Percentiles rank a stretch among this genome's conserved stretches.
Conservation (phyloP, 495 filamentous ascomycete genomes). For the Hapsidospora chrysogenum region DNA sequence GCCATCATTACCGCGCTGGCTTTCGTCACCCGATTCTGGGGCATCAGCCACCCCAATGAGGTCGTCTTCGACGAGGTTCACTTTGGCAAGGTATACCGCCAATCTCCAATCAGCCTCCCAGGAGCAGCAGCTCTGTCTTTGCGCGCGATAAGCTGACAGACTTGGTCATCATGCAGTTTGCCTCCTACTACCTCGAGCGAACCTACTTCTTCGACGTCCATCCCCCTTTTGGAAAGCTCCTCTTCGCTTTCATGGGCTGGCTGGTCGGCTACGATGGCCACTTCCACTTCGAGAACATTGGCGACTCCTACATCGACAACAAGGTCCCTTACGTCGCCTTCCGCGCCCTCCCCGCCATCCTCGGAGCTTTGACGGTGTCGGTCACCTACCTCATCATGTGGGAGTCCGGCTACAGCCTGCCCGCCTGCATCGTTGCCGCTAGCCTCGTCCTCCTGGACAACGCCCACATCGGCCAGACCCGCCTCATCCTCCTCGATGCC, state of each 20-base stretch:
- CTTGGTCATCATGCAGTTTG: conserved; percentile 41
- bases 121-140: no score
- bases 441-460: conserved; percentile 91
- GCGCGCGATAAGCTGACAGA: conserved; percentile 9
- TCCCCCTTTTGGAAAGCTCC: conserved; percentile 83
- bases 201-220: conserved; percentile 99
- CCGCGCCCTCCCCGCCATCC: conserved; percentile 78
- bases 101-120: not conserved
- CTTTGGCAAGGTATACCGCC: conserved; percentile 72
- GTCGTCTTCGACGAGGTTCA: conserved; percentile 99
- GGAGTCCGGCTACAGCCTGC: conserved; percentile 95
- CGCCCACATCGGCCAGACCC: conserved; percentile 92
- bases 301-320: conserved; percentile 93
- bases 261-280: conserved; percentile 88
- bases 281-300: conserved; percentile 98
- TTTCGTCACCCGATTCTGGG: conserved; percentile 87
- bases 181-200: conserved; percentile 89
- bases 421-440: conserved; percentile 75
- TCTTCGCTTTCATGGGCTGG: conserved; percentile 92
- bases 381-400: conserved; percentile 96
- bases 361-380: conserved; percentile 87
- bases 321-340: conserved; percentile 95
- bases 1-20: conserved; percentile 63
- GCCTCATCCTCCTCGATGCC: conserved; percentile 87
- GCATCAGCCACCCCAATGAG: conserved; percentile 83